Evolutionary conservation across 2,329 filamentous ascomycete species (phyloP).

Genomic region (Alternaria brassicae): DNA sequence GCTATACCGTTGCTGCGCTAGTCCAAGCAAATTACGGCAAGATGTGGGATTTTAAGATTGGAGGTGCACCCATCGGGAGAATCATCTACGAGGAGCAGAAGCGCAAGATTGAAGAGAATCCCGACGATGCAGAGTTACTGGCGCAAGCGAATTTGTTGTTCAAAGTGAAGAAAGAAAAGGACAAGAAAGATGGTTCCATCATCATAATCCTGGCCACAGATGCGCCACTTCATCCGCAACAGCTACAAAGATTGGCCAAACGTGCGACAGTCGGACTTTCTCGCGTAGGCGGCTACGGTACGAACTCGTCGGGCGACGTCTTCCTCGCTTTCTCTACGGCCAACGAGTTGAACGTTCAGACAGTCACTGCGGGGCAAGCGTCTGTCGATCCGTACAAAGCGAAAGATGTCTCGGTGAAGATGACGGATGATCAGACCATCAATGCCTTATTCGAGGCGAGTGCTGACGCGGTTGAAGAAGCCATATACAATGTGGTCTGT

Average conservation of each 20-base stretch:
- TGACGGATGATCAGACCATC: constrained; percentile 66
- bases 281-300: constrained; percentile 67
- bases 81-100: constrained; percentile 59
- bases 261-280: constrained; percentile 68
- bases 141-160: constrained; percentile 39
- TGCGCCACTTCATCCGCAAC: constrained; percentile 64
- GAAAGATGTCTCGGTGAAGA: constrained; percentile 55
- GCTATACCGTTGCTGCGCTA: constrained; percentile 67
- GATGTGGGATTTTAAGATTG: constrained; percentile 63
- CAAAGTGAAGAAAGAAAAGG: constrained; percentile 48
- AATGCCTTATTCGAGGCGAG: constrained; percentile 68
- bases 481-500: constrained; percentile 69
- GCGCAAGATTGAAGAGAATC: constrained; percentile 45
- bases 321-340: constrained; percentile 72
- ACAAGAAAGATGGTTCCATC: constrained; percentile 68
- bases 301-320: constrained; percentile 70
- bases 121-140: constrained; percentile 34
- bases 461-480: constrained; percentile 69
- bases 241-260: constrained; percentile 65
- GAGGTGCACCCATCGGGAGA: constrained; percentile 67
- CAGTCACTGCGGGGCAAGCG: constrained; percentile 30
- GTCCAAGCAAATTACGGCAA: constrained; percentile 72
- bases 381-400: constrained; percentile 46
- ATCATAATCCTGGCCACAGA: constrained; percentile 69
- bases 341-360: constrained; percentile 59